These are phyloP conservation scores for Mikania micrantha DNA, from an alignment of 129 eudicot genomes.

Conservation along the genomic window DNA sequence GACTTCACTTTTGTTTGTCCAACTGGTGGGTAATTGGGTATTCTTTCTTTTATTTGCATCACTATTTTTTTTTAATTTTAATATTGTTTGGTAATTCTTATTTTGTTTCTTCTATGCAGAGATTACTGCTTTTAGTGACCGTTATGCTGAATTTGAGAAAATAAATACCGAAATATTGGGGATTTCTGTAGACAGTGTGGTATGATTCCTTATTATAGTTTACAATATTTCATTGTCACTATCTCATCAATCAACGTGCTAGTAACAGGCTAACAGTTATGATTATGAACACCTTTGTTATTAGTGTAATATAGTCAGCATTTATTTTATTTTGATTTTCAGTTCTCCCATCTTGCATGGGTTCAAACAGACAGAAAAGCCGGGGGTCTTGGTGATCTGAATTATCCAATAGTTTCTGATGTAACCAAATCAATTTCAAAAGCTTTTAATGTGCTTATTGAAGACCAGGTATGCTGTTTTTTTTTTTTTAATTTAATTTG, in stretches of 20 bases:
- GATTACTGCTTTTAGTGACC: slow-evolving; percentile 98
- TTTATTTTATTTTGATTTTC: background rate
- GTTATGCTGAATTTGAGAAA: slow-evolving; percentile 79
- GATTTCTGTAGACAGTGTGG: slow-evolving; percentile 94
- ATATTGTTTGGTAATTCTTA: background rate
- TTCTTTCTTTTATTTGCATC: background rate
- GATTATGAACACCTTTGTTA: background rate
- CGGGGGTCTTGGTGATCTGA: slow-evolving; percentile 92
- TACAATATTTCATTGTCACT: background rate
- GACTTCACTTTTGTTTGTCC: slow-evolving; percentile 99
- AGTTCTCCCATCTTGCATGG: slow-evolving; percentile 99
- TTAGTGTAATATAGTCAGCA: background rate
- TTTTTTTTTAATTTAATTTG: background rate
- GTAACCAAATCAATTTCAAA: slow-evolving; percentile 85
- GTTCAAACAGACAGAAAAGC: slow-evolving; percentile 96
- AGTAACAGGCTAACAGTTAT: no score
- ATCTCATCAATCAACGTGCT: no score
- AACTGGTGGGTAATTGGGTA: slow-evolving; percentile 67
- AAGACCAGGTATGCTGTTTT: slow-evolving; percentile 59
- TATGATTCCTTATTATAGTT: slow-evolving; percentile 15
- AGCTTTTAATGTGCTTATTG: slow-evolving; percentile 67
- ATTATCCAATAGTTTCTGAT: slow-evolving; percentile 86
- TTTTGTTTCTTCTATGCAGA: slow-evolving; percentile 39
- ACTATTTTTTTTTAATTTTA: background rate
- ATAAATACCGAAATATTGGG: slow-evolving; percentile 87